Percentiles rank a stretch among this genome's conserved stretches.
Evolutionary conservation across 768 basidiomycete species (phyloP).

Genomic region (Lactarius pseudohatsudake): DNA sequence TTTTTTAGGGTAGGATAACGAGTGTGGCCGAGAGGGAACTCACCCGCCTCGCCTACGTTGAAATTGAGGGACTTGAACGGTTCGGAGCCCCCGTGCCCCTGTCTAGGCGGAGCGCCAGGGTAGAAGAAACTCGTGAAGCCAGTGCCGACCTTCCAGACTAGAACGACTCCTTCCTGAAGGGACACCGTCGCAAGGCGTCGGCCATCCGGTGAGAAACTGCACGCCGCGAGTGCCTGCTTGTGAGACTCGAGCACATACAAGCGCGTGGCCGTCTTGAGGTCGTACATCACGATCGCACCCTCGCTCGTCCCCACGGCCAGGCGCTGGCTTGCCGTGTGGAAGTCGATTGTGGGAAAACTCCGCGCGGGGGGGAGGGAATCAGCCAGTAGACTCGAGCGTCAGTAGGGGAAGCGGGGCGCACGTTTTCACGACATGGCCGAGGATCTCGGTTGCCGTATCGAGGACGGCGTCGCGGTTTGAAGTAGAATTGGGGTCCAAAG

Average conservation of each 20-base stretch:
- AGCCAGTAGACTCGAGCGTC: not conserved
- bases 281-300: constrained; percentile 94
- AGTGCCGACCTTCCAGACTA: constrained; percentile 95
- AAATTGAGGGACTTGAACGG: constrained; percentile 90
- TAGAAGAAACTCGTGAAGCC: constrained; percentile 89
- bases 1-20: not conserved
- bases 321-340: constrained; percentile 82
- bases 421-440: constrained; percentile 94
- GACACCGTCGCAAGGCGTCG: constrained; percentile 84
- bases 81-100: constrained; percentile 76
- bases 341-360: constrained; percentile 93
- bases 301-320: constrained; percentile 93
- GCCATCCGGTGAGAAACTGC: constrained; percentile 93
- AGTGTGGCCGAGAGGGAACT: constrained; percentile 30
- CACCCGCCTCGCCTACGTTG: constrained; percentile 82
- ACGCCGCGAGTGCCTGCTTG: constrained; percentile 74
- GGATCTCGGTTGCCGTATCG: constrained; percentile 90
- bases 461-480: constrained; percentile 78
- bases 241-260: constrained; percentile 95
- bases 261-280: constrained; percentile 92
- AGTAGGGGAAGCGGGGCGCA: constrained; percentile 39
- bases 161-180: constrained; percentile 76
- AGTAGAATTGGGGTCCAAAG: constrained; percentile 86
- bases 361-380: not conserved
- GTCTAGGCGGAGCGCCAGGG: constrained; percentile 87